These are phyloP conservation scores for Globisporangium orthogonon DNA, from an alignment of 352 stramenopile species.

Conservation along the genomic window DNA sequence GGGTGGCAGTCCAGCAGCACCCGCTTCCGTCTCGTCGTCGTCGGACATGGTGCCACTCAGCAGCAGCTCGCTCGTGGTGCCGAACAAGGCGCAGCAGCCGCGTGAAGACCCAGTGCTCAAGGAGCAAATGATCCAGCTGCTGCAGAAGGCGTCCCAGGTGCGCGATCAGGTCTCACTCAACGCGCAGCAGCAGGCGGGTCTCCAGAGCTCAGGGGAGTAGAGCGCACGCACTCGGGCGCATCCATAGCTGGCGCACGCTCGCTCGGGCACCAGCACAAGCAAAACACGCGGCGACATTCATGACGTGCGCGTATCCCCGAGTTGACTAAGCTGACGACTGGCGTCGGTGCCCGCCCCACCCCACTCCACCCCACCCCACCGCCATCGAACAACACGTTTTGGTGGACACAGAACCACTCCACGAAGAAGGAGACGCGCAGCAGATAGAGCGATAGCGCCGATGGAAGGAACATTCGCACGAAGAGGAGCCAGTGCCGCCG, in stretches of 20 bases:
- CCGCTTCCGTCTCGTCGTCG: too few relatives aligned
- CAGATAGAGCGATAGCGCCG: too few relatives aligned
- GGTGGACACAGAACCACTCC: neutral
- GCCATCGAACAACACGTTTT: neutral
- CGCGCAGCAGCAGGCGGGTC: conserved; percentile 47
- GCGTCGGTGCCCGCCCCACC: too few relatives aligned
- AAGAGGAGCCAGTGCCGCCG: too few relatives aligned
- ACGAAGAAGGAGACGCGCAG: neutral
- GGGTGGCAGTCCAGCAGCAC: too few relatives aligned
- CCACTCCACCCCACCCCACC: too few relatives aligned
- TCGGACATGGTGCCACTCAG: conserved; percentile 75
- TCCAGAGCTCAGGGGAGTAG: conserved; percentile 74
- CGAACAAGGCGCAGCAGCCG: conserved; percentile 18
- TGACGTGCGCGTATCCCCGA: too few relatives aligned
- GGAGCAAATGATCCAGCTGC: conserved; percentile 83
- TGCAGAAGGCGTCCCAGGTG: conserved; percentile 78
- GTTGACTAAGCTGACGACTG: too few relatives aligned
- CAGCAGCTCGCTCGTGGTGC: conserved; percentile 46
- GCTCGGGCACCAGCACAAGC: too few relatives aligned
- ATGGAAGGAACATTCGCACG: neutral
- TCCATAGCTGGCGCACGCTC: too few relatives aligned
- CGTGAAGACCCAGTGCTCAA: conserved; percentile 73
- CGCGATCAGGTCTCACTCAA: conserved; percentile 65
- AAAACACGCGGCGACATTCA: too few relatives aligned
- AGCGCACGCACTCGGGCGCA: too few relatives aligned